Evolutionary conservation across 805 yeast species (phyloP).

Genomic region (Cyberlindnera veronae): DNA sequence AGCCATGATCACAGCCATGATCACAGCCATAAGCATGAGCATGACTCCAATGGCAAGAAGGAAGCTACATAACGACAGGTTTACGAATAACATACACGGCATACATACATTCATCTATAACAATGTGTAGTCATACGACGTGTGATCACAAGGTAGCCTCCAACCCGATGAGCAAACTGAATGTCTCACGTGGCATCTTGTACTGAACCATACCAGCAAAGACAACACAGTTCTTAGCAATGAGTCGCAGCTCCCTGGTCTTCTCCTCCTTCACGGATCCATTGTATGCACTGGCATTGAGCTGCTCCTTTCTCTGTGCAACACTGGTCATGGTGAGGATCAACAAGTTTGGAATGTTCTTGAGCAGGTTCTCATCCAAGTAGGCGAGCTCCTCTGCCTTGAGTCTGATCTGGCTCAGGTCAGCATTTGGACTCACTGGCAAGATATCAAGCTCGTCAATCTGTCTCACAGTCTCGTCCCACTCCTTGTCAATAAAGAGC

Average conservation of each 20-base stretch:
- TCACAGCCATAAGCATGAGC: conserved; percentile 3
- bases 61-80: background rate
- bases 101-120: background rate
- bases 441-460: conserved; percentile 61
- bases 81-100: background rate
- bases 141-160: conserved; percentile 40
- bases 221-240: conserved; percentile 86
- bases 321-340: conserved; percentile 79
- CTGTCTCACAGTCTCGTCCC: conserved; percentile 52
- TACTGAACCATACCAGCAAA: conserved; percentile 94
- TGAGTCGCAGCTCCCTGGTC: conserved; percentile 48
- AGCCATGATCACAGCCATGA: conserved; percentile 1
- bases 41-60: background rate
- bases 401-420: conserved; percentile 43
- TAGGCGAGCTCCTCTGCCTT: conserved; percentile 65
- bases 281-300: conserved; percentile 38
- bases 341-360: conserved; percentile 76
- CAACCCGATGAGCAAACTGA: conserved; percentile 61
- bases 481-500: conserved; percentile 49
- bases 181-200: conserved; percentile 84
- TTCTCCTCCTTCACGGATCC: conserved; percentile 51
- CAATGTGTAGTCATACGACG: no score
- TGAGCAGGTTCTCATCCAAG: conserved; percentile 67
- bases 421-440: conserved; percentile 46
- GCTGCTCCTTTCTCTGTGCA: conserved; percentile 49